Base-by-base conservation (phyloP, 331 rosid species). In the Malus hybrid region DNA sequence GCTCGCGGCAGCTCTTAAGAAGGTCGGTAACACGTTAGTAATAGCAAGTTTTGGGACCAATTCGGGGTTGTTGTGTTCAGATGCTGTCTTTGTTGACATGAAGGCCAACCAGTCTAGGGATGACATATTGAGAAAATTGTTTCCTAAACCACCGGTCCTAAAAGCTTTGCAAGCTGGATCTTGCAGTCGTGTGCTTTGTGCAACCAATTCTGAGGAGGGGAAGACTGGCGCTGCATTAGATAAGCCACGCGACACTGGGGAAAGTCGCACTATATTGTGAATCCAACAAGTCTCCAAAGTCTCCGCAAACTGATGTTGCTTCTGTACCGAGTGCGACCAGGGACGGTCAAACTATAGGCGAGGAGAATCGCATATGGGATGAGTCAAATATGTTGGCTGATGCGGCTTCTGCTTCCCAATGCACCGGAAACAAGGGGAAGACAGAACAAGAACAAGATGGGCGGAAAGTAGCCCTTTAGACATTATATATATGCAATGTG, bases 11-110 rank as follows among this genome's bases (percentile, higher is more conserved):
- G 92, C 90, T 54, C 87, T 93, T 74, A 76, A 77, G 71, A 44
- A 57, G 73, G 74, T 87, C 63, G 83, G 56, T 59, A 83, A 93
- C 73, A 85, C 89, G n/a, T 77, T 93, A 73, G 88, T 90, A 10
- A 69, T 87, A 78, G 93, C 79, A 19, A 83, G 74, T 36, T 69
- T 82, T 27, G 63, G 74, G 60, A 39, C 29, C 60, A 68, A 71
- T 65, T 14, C 80, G 1, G 29, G 55, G 32, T n/a, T 31, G 18
- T 13, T 11, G 2, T 36, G 70, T 66, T 69, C 76, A 18, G 74
- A 71, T 67, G 77, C 80, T 2, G 64, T 85, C 32, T 34, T 56
- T 36, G 69, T 84, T 19, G 70, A 87, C 42, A 73, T 77, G 88
- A 78, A 4, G 20, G 59, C 22, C 39, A 64, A 33, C 6, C 72